These are phyloP conservation scores for Jackrogersella minutella DNA, from an alignment of 495 filamentous ascomycete species.

Conservation along the genomic window DNA sequence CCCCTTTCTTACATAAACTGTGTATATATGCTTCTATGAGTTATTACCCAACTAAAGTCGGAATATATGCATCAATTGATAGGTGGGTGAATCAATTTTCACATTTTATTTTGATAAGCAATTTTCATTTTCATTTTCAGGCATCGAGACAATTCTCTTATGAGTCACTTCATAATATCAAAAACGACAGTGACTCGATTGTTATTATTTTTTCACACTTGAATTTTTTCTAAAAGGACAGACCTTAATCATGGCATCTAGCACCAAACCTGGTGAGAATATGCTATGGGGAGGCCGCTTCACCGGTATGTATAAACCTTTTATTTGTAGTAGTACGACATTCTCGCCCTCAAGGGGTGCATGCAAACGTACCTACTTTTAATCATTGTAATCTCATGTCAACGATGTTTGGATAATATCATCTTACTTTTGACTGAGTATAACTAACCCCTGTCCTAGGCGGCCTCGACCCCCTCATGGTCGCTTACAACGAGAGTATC, in stretches of 20 bases:
- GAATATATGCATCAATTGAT: constrained; percentile 31
- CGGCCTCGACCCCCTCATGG: constrained; percentile 88
- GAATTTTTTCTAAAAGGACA: neutral
- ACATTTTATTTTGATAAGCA: constrained; percentile 19
- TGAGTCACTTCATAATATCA: constrained; percentile 28
- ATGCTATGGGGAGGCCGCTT: constrained; percentile 90
- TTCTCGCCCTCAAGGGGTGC: neutral
- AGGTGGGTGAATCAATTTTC: constrained; percentile 17
- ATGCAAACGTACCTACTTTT: neutral
- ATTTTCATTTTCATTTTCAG: neutral
- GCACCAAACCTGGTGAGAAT: constrained; percentile 49
- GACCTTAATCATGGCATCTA: constrained; percentile 22
- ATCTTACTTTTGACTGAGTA: neutral
- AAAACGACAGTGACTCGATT: neutral
- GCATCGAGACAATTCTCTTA: neutral
- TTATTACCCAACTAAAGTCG: neutral
- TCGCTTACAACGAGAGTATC: constrained; percentile 86
- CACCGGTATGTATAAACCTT: constrained; percentile 62
- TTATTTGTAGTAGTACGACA: neutral
- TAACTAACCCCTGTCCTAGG: constrained; percentile 51
- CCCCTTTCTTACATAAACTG: neutral
- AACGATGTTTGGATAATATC: neutral
- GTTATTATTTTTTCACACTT: neutral
- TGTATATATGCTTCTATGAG: neutral
- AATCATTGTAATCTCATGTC: no score